Evolutionary conservation across 768 basidiomycete genomes (phyloP).

Genomic region (Mycena capillaripes): DNA sequence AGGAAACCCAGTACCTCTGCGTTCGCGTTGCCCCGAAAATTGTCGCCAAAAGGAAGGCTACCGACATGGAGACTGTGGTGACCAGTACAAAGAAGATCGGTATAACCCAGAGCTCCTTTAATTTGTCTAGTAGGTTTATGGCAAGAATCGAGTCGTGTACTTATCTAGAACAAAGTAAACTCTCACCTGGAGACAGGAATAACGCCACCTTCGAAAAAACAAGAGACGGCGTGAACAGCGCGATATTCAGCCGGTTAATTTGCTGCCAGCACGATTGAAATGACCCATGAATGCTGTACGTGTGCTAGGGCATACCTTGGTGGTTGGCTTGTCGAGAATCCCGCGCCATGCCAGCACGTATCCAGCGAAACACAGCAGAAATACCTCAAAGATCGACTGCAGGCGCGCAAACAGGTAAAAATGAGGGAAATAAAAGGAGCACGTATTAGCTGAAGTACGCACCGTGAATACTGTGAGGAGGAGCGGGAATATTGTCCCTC

Average conservation of each 20-base stretch:
- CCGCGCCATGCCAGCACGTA: conserved; percentile 84
- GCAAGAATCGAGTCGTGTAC: too few species aligned
- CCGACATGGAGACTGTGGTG: conserved; percentile 76
- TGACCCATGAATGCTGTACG: conserved; percentile 9
- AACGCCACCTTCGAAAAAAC: conserved; percentile 97
- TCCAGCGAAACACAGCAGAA: conserved; percentile 87
- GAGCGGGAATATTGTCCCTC: too few species aligned
- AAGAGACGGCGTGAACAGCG: conserved; percentile 89
- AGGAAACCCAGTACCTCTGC: conserved; percentile 73
- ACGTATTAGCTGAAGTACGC: too few species aligned
- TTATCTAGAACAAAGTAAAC: too few species aligned
- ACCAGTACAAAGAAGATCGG: conserved; percentile 89
- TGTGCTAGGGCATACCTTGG: conserved; percentile 70
- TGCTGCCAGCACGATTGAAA: conserved; percentile 63
- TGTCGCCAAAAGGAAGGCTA: conserved; percentile 74
- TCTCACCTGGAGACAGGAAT: conserved; percentile 82
- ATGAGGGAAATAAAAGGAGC: too few species aligned
- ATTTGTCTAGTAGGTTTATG: conserved; percentile 64
- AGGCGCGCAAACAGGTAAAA: too few species aligned
- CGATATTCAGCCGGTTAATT: conserved; percentile 87
- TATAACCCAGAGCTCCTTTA: conserved; percentile 87
- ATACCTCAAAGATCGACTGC: conserved; percentile 95
- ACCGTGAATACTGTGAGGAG: too few species aligned
- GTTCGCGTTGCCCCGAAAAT: conserved; percentile 77
- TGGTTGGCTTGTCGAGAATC: conserved; percentile 90